These are phyloP conservation scores for Begonia peltatifolia DNA, from an alignment of 306 rosid genomes.

Conservation along the genomic window DNA sequence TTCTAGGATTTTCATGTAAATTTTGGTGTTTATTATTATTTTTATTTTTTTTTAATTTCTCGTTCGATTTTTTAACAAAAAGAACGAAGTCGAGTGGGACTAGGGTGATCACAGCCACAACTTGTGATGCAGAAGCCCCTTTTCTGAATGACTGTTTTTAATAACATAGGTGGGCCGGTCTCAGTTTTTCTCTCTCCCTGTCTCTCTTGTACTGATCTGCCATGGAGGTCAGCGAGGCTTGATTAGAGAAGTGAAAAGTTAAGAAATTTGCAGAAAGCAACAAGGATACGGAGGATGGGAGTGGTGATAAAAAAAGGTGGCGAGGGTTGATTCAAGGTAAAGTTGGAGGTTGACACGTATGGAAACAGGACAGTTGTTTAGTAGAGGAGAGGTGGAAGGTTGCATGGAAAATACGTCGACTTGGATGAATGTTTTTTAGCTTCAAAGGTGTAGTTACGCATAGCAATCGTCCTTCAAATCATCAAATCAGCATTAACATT, in stretches of 20 bases:
- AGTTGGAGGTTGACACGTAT: conserved; percentile 26
- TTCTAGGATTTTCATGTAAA: no score
- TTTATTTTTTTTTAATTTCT: no score
- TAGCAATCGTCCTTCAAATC: no score
- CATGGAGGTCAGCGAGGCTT: conserved; percentile 10
- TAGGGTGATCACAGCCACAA: conserved; percentile 19
- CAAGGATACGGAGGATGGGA: not conserved
- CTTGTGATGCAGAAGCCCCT: conserved; percentile 11
- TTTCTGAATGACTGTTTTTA: not conserved
- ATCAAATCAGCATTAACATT: no score
- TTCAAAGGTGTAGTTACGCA: no score
- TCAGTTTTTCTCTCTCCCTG: no score
- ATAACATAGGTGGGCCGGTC: conserved; percentile 1
- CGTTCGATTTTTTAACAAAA: no score
- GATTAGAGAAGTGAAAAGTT: no score
- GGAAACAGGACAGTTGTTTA: not conserved
- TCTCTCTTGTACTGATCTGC: conserved; percentile 4
- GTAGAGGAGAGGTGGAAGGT: not conserved
- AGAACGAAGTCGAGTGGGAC: conserved; percentile 26
- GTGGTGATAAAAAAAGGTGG: not conserved
- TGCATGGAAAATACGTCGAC: conserved; percentile 7
- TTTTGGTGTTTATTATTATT: no score
- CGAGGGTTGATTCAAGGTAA: not conserved
- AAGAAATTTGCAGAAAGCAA: no score
- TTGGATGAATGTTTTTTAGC: not conserved